Evolutionary conservation across 495 filamentous ascomycete genomes (phyloP).

Genomic region (Barbatosphaeria neglecta): DNA sequence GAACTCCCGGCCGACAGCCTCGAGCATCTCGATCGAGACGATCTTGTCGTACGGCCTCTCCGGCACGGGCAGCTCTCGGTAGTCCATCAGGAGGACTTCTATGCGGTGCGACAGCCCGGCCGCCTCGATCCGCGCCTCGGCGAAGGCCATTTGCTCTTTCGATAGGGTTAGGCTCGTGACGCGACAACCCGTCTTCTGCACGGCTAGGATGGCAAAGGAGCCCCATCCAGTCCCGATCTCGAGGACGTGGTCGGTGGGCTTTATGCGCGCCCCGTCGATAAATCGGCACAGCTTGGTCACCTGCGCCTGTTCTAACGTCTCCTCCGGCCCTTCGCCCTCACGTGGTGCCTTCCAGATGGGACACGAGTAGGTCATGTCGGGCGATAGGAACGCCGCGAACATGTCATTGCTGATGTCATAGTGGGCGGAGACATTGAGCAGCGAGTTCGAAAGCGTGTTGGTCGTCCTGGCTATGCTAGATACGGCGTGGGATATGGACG

Average conservation of each 20-base stretch:
- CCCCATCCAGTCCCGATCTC: constrained; percentile 66
- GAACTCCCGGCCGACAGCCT: constrained; percentile 57
- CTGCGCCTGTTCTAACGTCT: constrained; percentile 53
- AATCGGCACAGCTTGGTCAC: constrained; percentile 51
- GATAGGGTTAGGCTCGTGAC: constrained; percentile 53
- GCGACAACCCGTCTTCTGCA: constrained; percentile 44
- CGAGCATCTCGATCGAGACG: constrained; percentile 64
- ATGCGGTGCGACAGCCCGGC: constrained; percentile 42
- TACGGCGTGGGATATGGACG: constrained; percentile 39
- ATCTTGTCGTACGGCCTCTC: constrained; percentile 52
- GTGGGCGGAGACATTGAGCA: constrained; percentile 55
- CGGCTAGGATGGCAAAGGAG: constrained; percentile 52
- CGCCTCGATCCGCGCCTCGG: constrained; percentile 43
- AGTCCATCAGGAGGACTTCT: constrained; percentile 49
- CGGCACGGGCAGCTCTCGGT: constrained; percentile 42
- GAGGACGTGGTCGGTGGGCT: constrained; percentile 49
- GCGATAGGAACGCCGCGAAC: constrained; percentile 60
- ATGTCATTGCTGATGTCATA: constrained; percentile 68
- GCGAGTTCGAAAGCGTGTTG: constrained; percentile 54
- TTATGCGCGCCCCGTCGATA: constrained; percentile 47
- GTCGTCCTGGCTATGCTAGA: constrained; percentile 41
- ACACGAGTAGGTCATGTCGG: constrained; percentile 69
- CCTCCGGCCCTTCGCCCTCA: constrained; percentile 17
- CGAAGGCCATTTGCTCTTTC: constrained; percentile 48
- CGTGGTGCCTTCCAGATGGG: constrained; percentile 47